Percentiles rank a stretch among this genome's conserved stretches.
Conservation (phyloP, 495 filamentous ascomycete species). For the Aspergillus cristatus region DNA sequence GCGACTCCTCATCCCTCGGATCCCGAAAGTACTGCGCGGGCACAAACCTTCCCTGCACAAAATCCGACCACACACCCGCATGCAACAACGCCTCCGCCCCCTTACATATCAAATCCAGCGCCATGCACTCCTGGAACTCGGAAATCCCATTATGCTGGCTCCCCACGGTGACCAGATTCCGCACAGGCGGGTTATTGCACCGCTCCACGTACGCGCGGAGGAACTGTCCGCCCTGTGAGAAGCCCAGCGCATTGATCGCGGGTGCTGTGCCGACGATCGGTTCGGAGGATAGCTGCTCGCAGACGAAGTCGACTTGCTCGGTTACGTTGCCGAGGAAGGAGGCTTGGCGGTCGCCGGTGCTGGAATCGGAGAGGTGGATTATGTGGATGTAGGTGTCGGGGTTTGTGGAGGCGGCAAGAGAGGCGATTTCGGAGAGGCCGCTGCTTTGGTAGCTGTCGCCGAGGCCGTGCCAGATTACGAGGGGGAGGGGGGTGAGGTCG, state of each 20-base stretch:
- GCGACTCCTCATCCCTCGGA: slow-evolving; percentile 49
- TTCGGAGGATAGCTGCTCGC: slow-evolving; percentile 65
- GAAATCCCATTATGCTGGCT: slow-evolving; percentile 90
- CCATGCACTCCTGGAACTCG: slow-evolving; percentile 59
- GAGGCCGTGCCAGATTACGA: slow-evolving; percentile 91
- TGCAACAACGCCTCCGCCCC: slow-evolving; percentile 64
- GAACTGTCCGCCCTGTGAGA: slow-evolving; percentile 95
- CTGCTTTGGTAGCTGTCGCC: slow-evolving; percentile 63
- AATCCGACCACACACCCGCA: slow-evolving; percentile 62
- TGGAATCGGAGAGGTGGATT: slow-evolving; percentile 62
- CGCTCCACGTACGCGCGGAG: slow-evolving; percentile 86
- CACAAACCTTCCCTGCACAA: slow-evolving; percentile 69
- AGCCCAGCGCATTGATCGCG: slow-evolving; percentile 83
- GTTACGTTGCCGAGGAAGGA: slow-evolving; percentile 91
- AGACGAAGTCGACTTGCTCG: slow-evolving; percentile 67
- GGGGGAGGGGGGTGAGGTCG: slow-evolving; percentile 52
- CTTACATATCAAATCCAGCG: slow-evolving; percentile 74
- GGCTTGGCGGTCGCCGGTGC: slow-evolving; percentile 59
- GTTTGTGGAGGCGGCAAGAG: slow-evolving; percentile 59
- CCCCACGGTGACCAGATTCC: slow-evolving; percentile 83
- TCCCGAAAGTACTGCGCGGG: slow-evolving; percentile 95
- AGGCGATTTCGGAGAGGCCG: slow-evolving; percentile 57
- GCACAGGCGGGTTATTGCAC: slow-evolving; percentile 74
- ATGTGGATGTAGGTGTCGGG: slow-evolving; percentile 79
- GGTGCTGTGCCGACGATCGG: slow-evolving; percentile 72